Base-by-base conservation (phyloP, 106 monocot genomes). In the Narthecium ossifragum region DNA sequence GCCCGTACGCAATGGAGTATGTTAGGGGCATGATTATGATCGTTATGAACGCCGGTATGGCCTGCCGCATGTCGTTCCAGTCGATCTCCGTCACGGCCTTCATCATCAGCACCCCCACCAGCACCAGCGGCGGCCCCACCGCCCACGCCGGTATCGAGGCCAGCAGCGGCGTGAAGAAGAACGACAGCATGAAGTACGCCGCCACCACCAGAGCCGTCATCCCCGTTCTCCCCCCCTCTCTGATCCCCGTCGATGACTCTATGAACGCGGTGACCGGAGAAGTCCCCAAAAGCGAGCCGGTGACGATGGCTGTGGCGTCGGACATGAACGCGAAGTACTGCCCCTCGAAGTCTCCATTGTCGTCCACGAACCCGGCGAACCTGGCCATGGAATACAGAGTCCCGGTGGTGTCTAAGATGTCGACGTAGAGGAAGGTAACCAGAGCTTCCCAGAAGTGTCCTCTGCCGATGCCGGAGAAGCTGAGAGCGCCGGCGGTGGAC, bases 311-410 rank as follows among this genome's bases (percentile, higher is more conserved):
- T 3, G 80, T 51, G 10, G 85, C 85, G 61, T 85, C 85, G 2
- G 85, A 80, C 85, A 85, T 80, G 80, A 85, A 85, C 4, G 85
- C 85, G 54, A 73, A 80, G 76, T 85, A 85, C 70, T 85, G 85
- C 3, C 85, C 85, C 63, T 85, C 85, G 47, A 85, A 85, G 33
- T 81, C 70, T 0, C 85, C 81, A 8, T 73, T 67, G 4, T 62
- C 60, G 59, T 77, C 77, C 13, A 74, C 71, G 63, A 74, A 85
- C 0, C 81, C 77, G 20, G 81, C 85, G 60, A 85, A 85, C 18
- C 80, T 31, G 1, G 85, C 81, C 85, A 85, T 85, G 34, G 85
- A 81, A 54, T 85, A 81, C 26, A 85, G 73, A n/a, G 73, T 77
- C 15, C 81, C 77, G 6, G 85, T 85, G 46, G 85, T 85, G 64